phyloP scores from a whole-genome alignment of 805 yeast genomes.

The Lachancea mirantina region DNA sequence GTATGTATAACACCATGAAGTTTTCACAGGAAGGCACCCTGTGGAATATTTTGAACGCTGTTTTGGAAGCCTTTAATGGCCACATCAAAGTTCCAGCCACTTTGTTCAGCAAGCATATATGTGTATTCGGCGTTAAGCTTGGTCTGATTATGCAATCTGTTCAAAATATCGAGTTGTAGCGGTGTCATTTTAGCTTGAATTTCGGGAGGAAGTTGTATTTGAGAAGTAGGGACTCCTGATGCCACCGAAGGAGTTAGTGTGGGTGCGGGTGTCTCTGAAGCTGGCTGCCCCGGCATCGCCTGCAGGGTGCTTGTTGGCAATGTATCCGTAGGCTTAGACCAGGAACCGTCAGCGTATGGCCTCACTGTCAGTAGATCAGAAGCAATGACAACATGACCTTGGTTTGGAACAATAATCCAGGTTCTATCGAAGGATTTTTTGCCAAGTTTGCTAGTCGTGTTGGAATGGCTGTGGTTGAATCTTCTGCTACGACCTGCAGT shows the following conservation, averaged over 20 bases:
- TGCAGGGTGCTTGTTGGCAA: conserved; percentile 14
- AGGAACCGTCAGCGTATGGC: conserved; percentile 51
- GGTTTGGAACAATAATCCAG: conserved; percentile 65
- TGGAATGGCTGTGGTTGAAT: conserved; percentile 27
- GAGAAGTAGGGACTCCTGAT: conserved; percentile 10
- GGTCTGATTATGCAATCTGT: conserved; percentile 63
- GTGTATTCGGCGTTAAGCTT: conserved; percentile 74
- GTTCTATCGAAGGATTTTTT: conserved; percentile 81
- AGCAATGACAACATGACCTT: conserved; percentile 72
- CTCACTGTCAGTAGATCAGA: conserved; percentile 74
- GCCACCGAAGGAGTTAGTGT: conserved; percentile 2
- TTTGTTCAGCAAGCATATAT: conserved; percentile 77
- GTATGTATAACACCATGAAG: too few relatives aligned
- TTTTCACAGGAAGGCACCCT: conserved; percentile 45
- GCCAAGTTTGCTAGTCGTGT: conserved; percentile 34
- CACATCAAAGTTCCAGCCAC: conserved; percentile 69
- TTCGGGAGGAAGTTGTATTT: conserved; percentile 49
- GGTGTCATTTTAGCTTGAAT: conserved; percentile 42
- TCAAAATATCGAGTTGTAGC: conserved; percentile 56
- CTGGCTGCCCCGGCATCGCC: conserved; percentile 9
- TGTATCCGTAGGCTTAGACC: conserved; percentile 33
- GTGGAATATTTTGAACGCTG: conserved; percentile 54
- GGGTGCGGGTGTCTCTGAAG: conserved; percentile 5
- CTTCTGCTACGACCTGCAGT: conserved; percentile 23
- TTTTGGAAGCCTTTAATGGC: conserved; percentile 67